phyloP scores from a whole-genome alignment of 768 basidiomycete genomes.

The Hysterangium stoloniferum region DNA sequence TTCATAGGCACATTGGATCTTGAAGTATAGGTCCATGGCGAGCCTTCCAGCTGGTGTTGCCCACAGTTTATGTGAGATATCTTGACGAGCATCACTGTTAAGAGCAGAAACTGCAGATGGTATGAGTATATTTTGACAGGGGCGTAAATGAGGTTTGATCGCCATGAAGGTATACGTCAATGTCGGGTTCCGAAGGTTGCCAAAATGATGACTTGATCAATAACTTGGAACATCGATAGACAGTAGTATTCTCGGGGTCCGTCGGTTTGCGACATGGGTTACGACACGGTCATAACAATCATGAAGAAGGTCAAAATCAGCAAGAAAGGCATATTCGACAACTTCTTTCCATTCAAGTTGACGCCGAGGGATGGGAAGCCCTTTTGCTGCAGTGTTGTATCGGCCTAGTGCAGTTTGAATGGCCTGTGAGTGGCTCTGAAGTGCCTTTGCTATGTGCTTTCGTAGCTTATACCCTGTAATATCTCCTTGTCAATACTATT shows the following conservation, averaged over 20 bases:
- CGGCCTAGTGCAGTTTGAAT: constrained; percentile 25
- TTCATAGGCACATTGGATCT: constrained; percentile 24
- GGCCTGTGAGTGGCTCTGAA: constrained; percentile 24
- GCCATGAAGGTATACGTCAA: no score
- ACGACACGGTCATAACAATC: no score
- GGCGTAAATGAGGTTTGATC: no score
- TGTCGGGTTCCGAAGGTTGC: no score
- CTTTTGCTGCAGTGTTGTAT: constrained; percentile 25
- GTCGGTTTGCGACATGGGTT: no score
- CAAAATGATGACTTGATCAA: no score
- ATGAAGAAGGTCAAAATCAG: constrained; percentile 27
- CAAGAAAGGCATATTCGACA: constrained; percentile 12
- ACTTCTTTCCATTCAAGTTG: constrained; percentile 14
- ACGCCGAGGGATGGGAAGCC: constrained; percentile 12
- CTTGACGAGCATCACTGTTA: constrained; percentile 19
- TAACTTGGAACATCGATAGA: no score
- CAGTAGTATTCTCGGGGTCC: no score
- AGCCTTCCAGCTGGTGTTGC: constrained; percentile 30
- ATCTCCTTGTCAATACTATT: background rate
- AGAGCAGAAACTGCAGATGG: no score
- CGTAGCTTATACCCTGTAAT: constrained; percentile 27
- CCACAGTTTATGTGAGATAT: constrained; percentile 25
- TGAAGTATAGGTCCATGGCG: constrained; percentile 23
- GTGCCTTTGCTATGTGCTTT: constrained; percentile 27
- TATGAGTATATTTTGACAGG: no score